Base-by-base conservation (phyloP, 2,329 filamentous ascomycete species). In the Beauveria sp. region DNA sequence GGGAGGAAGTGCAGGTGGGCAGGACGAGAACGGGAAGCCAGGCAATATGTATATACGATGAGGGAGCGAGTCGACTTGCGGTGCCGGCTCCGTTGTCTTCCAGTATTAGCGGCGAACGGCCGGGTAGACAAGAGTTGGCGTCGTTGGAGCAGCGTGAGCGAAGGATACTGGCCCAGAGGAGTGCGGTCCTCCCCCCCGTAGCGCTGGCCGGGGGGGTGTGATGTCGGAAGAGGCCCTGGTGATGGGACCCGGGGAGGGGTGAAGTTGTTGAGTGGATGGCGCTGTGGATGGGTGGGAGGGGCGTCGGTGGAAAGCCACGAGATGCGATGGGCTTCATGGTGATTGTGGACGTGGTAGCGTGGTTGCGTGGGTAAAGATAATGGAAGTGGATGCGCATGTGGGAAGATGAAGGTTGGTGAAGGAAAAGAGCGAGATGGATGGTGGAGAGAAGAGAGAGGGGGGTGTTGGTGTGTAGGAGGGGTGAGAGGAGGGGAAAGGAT, bases 21-120 rank as follows among this genome's bases (percentile, higher is more conserved):
- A 64, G 53, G 45, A 61, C 51, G 45, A 43, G 53, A 62, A 63
- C 52, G 67, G 67, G 64, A 55, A 64, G 61, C 58, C 22, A 58
- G 65, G 64, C 59, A 63, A 60, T 66, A 69, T 67, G 67, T 67
- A 67, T 68, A 65, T 67, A 46, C 59, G 18, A 60, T 60, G 57
- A 60, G 48, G 49, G 56, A 42, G 31, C 31, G 38, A 60, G 56
- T 60, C 31, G 48, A 51, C 56, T 52, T 52, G 56, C 46, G 56
- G 56, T 60, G 24, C 48, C 56, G 48, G 56, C 46, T 60, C 46
- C 56, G 48, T 60, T 18, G 56, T 51, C 31, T 8, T 42, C 56
- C 48, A 60, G 56, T 49, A n/a, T 50, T 51, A 50, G 46, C 56
- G 56, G 56, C 56, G 56, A 60, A 60, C 56, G 48, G 56, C 48